Base-by-base conservation (phyloP, 768 basidiomycete species). In the Punctularia strigosozonata region DNA sequence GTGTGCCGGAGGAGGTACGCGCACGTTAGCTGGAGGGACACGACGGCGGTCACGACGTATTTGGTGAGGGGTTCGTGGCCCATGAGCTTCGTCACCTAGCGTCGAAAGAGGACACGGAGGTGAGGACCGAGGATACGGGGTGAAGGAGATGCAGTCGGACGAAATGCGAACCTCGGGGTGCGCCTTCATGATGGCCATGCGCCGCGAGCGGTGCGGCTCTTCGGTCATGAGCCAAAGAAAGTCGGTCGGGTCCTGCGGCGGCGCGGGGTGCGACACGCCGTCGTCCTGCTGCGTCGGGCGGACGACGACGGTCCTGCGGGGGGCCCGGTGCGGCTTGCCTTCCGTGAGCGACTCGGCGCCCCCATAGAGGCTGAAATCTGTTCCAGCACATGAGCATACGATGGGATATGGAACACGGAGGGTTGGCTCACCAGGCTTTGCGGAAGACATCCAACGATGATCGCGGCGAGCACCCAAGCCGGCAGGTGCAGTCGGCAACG, bases 221-320 rank as follows among this genome's bases (percentile, higher is more conserved):
- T 99, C 95, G 0, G 89, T 95, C 80, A 97, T 86, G 32, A 92
- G 53, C 95, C 95, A 99, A 22, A 97, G 67, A 51, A 95, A 98
- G 49, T 98, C 94, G 1, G 66, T 58, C 1, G 86, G 82, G 50
- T 90, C 78, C 54, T 79, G 77, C 0, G 81, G 80, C 2, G 75
- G 75, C 4, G 60, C 66, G 15, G 64, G 57, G 49, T 71, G 57
- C 3, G 60, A 56, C 28, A 52, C 54, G 6, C 63, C 69, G 43
- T 69, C 51, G 43, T 65, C 62, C 31, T 67, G 46, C 4, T 37
- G 46, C 2, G 56, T 60, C 3, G 66, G 64, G n/a, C 59, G 57
- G 2, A 59, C 47, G 36, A 70, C 58, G 32, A 65, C 64, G 0
- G 74, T 74, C 33, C 73, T 73, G 46, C 68, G 66, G 6, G 68